Conservation (phyloP, 1,284 basidiomycete species). For the Cryptococcus hybrid region DNA sequence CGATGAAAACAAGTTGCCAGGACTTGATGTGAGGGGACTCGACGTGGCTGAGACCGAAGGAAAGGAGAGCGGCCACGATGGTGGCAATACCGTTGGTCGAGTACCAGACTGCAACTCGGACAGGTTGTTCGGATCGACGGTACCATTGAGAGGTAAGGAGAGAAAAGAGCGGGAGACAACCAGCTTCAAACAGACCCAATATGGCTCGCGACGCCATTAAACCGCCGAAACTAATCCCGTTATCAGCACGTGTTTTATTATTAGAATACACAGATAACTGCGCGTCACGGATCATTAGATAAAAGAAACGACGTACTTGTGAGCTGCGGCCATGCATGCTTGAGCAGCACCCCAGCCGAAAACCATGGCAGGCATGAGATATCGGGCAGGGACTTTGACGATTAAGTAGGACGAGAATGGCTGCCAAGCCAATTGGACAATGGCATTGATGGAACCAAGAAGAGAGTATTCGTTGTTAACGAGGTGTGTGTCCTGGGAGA, state of each 20-base stretch:
- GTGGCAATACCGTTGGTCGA: conserved; percentile 47
- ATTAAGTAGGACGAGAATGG: conserved; percentile 47
- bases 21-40: conserved; percentile 28
- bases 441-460: conserved; percentile 38
- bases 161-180: conserved; percentile 49
- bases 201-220: conserved; percentile 45
- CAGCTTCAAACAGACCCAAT: conserved; percentile 50
- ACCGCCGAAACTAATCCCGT: conserved; percentile 18
- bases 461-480: conserved; percentile 37
- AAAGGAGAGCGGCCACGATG: conserved; percentile 39
- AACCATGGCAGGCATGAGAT: conserved; percentile 42
- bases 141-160: conserved; percentile 51
- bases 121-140: conserved; percentile 47
- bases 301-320: conserved; percentile 6
- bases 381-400: conserved; percentile 38
- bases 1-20: conserved; percentile 50
- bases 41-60: conserved; percentile 42
- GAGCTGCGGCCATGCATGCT: conserved; percentile 36
- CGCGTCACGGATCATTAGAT: not conserved
- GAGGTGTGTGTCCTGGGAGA: conserved; percentile 32
- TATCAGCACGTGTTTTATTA: not conserved
- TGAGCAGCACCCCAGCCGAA: conserved; percentile 41
- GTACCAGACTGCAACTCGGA: conserved; percentile 46
- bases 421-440: conserved; percentile 45
- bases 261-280: not conserved